Base-by-base conservation (phyloP, 805 yeast species). In the Ogataea kodamae region DNA sequence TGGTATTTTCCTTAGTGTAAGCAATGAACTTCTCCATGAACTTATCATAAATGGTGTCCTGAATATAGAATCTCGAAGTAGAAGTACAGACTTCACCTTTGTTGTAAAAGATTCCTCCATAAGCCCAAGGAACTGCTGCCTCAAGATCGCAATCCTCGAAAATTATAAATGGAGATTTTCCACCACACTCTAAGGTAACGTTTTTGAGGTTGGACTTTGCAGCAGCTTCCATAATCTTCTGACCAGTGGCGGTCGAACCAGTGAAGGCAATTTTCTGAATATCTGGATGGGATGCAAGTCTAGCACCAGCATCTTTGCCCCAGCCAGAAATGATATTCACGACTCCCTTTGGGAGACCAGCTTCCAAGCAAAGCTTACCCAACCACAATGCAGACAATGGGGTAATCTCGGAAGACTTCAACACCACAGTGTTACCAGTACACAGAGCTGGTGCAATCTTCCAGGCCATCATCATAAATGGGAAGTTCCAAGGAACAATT, bases 401-500 rank as follows among this genome's bases (percentile, higher is more conserved):
- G 29, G 90, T 81, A 30, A 81, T 70, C 55, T 81, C 83, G 25
- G 89, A 84, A 22, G 87, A 76, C 58, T 81, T 81, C 57, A 81
- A 63, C 25, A 81, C 77, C 46, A 77, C 68, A 28, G 83, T 75
- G 65, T 81, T 79, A 59, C 87, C 87, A 45, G 86, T 76, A 28
- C 82, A 81, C 46, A 81, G 62, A 35, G 84, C 85, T 12, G 90
- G 88, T 22, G 81, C 86, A 40, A 81, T 65, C 56, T 81, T 81
- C 90, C 90, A 81, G 18, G 81, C 61, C 56, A 78, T 67, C 84
- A 81, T 81, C 70, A 79, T 71, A 48, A 81, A 64, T 42, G 90
- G 90, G 71, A 80, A 81, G 59, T 81, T 81, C 89, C 89, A 81
- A 49, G 90, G 89, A 45, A 81, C 78, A 47, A 82, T 80, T 57